Conservation (phyloP, 176 grass and related monocot genomes). For the Guadua angustifolia region DNA sequence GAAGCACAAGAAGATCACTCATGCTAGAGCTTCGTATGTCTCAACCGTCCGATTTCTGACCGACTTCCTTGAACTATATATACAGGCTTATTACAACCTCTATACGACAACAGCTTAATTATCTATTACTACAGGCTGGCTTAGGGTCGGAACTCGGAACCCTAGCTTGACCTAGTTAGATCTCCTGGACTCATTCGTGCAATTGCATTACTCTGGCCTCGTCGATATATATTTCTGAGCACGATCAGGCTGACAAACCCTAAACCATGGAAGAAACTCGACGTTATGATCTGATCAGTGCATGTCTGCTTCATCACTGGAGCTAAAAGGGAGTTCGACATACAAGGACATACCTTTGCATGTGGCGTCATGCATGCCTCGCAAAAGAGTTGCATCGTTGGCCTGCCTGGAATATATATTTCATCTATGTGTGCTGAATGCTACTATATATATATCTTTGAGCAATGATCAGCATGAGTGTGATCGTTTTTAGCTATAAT, state of each 20-base stretch:
- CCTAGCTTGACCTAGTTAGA: neutral
- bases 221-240: neutral
- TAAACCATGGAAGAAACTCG: neutral
- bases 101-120: too few relatives aligned
- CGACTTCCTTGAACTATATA: too few relatives aligned
- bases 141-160: too few relatives aligned
- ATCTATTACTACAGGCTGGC: too few relatives aligned
- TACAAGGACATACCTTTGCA: constrained; percentile 27
- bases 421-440: neutral
- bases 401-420: constrained; percentile 21
- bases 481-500: neutral
- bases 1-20: too few relatives aligned
- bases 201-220: neutral
- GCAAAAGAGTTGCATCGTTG: constrained; percentile 29
- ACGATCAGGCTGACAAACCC: neutral
- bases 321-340: too few relatives aligned
- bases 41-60: too few relatives aligned
- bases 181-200: neutral
- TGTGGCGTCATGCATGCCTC: constrained; percentile 29
- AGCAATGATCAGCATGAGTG: neutral
- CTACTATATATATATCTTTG: too few relatives aligned
- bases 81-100: too few relatives aligned
- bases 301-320: constrained; percentile 23
- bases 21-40: too few relatives aligned
- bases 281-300: neutral